phyloP scores from a whole-genome alignment of 2,329 filamentous ascomycete genomes.

The Pezicula radicicola region DNA sequence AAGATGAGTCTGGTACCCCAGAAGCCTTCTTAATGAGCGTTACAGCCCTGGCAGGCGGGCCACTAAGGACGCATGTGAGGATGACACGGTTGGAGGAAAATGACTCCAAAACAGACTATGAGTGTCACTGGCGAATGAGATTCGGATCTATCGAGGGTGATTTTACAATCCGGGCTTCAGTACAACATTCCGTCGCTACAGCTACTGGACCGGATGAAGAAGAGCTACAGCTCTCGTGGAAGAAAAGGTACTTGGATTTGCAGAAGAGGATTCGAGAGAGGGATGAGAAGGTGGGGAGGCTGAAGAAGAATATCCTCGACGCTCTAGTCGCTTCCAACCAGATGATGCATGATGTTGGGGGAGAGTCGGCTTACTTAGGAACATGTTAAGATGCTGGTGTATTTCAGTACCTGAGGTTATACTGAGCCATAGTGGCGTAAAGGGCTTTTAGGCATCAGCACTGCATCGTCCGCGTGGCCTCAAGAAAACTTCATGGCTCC shows the following conservation, averaged over 20 bases:
- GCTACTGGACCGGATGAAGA: conserved; percentile 15
- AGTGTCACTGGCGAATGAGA: conserved; percentile 52
- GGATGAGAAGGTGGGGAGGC: conserved; percentile 47
- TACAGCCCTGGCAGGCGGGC: conserved; percentile 53
- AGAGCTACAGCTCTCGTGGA: conserved; percentile 37
- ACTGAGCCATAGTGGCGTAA: no score
- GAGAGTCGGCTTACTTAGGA: not conserved
- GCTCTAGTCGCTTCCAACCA: conserved; percentile 18
- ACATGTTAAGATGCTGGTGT: no score
- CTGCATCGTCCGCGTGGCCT: no score
- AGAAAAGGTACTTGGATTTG: conserved; percentile 52
- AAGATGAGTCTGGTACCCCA: conserved; percentile 45
- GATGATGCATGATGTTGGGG: conserved; percentile 1
- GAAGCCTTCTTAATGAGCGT: conserved; percentile 59
- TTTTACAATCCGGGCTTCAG: conserved; percentile 49
- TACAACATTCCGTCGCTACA: conserved; percentile 19
- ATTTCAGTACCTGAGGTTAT: no score
- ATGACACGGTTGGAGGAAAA: conserved; percentile 42
- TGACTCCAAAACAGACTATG: conserved; percentile 42
- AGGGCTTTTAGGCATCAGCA: no score
- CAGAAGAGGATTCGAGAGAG: conserved; percentile 56
- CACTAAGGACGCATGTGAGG: conserved; percentile 42
- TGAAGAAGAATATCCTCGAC: conserved; percentile 42
- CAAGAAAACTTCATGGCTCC: no score
- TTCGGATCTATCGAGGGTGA: conserved; percentile 50